These are phyloP conservation scores for Primulina tabacum DNA, from an alignment of 257 asterid genomes.

Conservation along the genomic window DNA sequence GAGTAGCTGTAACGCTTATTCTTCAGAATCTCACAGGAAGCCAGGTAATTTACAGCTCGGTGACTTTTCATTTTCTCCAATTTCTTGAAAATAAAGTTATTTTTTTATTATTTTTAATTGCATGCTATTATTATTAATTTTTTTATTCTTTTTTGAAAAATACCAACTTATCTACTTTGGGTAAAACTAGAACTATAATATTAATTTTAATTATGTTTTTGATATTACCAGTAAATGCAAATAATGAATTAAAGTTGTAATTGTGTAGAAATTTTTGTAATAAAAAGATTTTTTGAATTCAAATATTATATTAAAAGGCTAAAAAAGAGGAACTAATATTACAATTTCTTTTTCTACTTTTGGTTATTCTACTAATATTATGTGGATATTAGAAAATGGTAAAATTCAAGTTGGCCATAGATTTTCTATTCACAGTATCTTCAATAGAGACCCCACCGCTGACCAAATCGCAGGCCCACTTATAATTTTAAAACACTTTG, in stretches of 20 bases:
- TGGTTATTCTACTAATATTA: too few relatives aligned
- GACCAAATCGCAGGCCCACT: background rate
- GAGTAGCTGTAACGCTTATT: slow-evolving; percentile 10
- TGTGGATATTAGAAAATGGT: too few relatives aligned
- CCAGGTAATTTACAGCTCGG: slow-evolving; percentile 46
- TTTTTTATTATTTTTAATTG: slow-evolving; percentile 18
- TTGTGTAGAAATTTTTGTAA: too few relatives aligned
- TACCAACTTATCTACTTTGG: too few relatives aligned
- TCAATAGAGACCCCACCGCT: background rate
- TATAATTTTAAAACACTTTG: background rate
- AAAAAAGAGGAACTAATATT: too few relatives aligned
- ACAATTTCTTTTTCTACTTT: background rate
- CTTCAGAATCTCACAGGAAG: slow-evolving; percentile 49
- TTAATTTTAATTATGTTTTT: too few relatives aligned
- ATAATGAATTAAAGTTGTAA: too few relatives aligned
- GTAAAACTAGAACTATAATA: too few relatives aligned
- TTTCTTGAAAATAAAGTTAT: background rate
- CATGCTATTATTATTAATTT: background rate
- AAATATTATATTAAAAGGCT: too few relatives aligned
- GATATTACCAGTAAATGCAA: too few relatives aligned
- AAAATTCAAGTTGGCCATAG: too few relatives aligned
- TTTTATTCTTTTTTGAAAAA: background rate
- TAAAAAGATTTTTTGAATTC: background rate
- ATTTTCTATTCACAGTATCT: too few relatives aligned
- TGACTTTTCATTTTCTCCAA: background rate